phyloP scores from a whole-genome alignment of 306 rosid species.

The Gillenia trifoliata region DNA sequence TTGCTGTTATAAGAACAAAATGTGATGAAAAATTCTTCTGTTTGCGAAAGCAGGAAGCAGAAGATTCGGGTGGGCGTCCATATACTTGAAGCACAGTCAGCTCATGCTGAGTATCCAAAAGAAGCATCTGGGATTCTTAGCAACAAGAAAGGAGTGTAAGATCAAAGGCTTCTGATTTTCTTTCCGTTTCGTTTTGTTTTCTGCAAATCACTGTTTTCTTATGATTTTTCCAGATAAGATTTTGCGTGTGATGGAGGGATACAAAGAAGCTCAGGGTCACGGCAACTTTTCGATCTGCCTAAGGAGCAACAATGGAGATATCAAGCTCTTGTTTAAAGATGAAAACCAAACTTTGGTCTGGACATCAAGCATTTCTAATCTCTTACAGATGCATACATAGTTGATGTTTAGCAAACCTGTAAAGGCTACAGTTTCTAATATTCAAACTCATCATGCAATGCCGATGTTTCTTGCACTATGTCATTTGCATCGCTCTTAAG shows the following conservation, averaged over 20 bases:
- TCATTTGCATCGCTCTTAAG: background rate
- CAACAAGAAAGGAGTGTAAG: slow-evolving; percentile 22
- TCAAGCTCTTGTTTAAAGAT: slow-evolving; percentile 21
- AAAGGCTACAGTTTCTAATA: background rate
- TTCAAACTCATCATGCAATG: background rate
- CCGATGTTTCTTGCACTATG: background rate
- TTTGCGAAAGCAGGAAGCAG: slow-evolving; percentile 11
- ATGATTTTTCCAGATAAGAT: slow-evolving; percentile 12
- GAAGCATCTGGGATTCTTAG: slow-evolving; percentile 22
- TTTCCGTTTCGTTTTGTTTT: background rate
- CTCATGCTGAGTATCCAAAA: slow-evolving; percentile 13
- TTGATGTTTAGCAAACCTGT: background rate
- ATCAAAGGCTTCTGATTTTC: background rate
- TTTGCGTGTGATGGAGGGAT: slow-evolving; percentile 15
- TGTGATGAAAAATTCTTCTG: background rate
- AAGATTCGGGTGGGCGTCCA: slow-evolving; percentile 3
- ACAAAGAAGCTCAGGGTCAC: slow-evolving; percentile 9
- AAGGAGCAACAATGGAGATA: slow-evolving; percentile 14
- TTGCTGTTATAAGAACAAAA: background rate
- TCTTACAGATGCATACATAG: slow-evolving; percentile 12
- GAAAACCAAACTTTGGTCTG: slow-evolving; percentile 13
- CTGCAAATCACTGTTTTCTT: background rate
- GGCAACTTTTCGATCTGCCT: slow-evolving; percentile 13
- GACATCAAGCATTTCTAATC: slow-evolving; percentile 21
- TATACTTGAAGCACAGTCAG: slow-evolving; percentile 19